Evolutionary conservation across 805 yeast genomes (phyloP).

Genomic region (Saturnispora ahearnii): DNA sequence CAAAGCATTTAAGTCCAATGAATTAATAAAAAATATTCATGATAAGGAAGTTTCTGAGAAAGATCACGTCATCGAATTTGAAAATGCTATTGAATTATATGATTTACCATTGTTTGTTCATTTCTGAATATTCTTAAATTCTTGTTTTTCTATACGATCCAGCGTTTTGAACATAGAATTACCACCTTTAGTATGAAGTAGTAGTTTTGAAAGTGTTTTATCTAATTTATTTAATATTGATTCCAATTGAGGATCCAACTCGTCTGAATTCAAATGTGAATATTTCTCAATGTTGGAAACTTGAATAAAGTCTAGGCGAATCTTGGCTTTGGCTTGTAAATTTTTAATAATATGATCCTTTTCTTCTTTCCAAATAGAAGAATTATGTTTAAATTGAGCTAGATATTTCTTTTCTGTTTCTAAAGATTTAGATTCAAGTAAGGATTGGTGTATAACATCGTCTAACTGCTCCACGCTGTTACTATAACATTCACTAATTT

Average conservation of each 20-base stretch:
- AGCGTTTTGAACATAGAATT: constrained; percentile 1
- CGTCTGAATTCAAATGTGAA: neutral
- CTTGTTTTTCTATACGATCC: neutral
- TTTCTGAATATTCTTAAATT: neutral
- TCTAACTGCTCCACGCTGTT: constrained; percentile 24
- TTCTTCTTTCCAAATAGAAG: constrained; percentile 10
- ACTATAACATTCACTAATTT: constrained; percentile 20
- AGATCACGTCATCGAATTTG: constrained; percentile 13
- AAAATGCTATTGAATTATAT: constrained; percentile 4
- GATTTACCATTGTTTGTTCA: constrained; percentile 18
- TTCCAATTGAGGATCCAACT: constrained; percentile 4
- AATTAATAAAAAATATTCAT: constrained; percentile 18
- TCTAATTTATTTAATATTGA: neutral
- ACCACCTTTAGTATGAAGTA: neutral
- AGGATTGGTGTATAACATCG: constrained; percentile 16
- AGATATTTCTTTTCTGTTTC: constrained; percentile 17
- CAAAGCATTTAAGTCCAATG: constrained; percentile 45
- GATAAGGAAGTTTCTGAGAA: constrained; percentile 7
- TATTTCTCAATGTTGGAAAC: neutral
- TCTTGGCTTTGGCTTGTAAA: neutral
- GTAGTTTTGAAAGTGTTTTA: neutral
- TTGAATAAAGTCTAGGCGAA: neutral
- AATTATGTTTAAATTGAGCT: constrained; percentile 14
- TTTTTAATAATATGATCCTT: constrained; percentile 13
- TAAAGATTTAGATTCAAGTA: constrained; percentile 16